Conservation (phyloP, 2,329 filamentous ascomycete genomes). For the Byssoonygena ceratinophila region DNA sequence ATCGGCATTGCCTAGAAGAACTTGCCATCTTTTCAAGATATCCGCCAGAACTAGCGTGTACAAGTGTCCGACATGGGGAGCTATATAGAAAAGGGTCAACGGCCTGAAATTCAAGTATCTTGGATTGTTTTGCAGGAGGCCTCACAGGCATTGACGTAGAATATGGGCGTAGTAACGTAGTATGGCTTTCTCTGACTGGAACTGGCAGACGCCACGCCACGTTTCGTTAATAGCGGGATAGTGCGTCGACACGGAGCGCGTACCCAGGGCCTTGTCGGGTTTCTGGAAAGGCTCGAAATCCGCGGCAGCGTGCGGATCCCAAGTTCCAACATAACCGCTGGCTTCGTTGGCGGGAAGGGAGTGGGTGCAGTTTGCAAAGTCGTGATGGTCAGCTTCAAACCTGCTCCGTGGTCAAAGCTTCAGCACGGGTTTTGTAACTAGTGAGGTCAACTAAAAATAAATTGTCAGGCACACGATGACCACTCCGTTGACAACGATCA, state of each 20-base stretch:
- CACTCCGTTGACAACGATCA: no score
- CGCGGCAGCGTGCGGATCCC: conserved; percentile 26
- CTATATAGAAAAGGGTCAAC: conserved; percentile 36
- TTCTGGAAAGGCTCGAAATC: conserved; percentile 20
- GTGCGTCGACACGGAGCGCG: conserved; percentile 24
- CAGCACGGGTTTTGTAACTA: no score
- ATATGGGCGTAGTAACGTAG: conserved; percentile 94
- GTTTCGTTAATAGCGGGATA: conserved; percentile 15
- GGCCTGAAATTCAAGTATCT: neutral
- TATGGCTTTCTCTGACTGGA: conserved; percentile 57
- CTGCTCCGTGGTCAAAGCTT: no score
- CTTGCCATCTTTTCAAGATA: conserved; percentile 83
- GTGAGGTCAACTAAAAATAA: no score
- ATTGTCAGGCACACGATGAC: no score
- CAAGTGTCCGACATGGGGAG: conserved; percentile 87
- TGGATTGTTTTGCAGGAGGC: neutral
- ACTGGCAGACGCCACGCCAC: conserved; percentile 26
- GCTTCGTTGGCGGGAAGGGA: neutral
- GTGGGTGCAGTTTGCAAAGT: neutral
- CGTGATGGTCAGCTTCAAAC: neutral
- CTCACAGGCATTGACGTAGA: conserved; percentile 92
- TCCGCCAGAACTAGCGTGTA: conserved; percentile 89
- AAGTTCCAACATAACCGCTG: conserved; percentile 24
- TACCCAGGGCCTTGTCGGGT: conserved; percentile 23
- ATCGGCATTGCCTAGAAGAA: conserved; percentile 54